phyloP scores from a whole-genome alignment of 306 rosid genomes.

The Rosa rugosa region DNA sequence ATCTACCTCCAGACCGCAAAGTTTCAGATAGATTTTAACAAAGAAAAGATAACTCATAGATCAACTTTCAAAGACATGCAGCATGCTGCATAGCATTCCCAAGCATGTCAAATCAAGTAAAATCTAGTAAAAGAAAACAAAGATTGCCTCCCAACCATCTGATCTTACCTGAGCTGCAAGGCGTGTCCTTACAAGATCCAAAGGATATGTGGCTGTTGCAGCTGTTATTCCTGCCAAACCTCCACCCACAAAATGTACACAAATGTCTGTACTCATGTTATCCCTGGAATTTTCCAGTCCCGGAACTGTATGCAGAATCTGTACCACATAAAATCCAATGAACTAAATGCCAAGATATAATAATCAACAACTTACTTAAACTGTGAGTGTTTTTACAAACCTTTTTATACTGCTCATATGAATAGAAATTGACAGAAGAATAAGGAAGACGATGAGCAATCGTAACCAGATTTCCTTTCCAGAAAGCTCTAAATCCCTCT shows the following conservation, averaged over 20 bases:
- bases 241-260: slow-evolving; percentile 77
- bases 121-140: neutral
- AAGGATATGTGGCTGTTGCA: slow-evolving; percentile 84
- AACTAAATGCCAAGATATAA: neutral
- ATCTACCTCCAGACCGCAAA: neutral
- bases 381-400: slow-evolving; percentile 22
- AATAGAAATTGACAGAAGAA: slow-evolving; percentile 87
- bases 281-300: slow-evolving; percentile 49
- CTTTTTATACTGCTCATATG: slow-evolving; percentile 89
- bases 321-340: slow-evolving; percentile 23
- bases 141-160: neutral
- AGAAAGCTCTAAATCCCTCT: slow-evolving; percentile 94
- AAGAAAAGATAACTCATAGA: neutral
- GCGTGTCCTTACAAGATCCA: slow-evolving; percentile 98
- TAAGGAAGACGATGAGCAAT: slow-evolving; percentile 95
- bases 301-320: slow-evolving; percentile 60
- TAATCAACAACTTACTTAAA: neutral
- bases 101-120: neutral
- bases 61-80: neutral
- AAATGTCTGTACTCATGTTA: slow-evolving; percentile 56
- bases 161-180: slow-evolving; percentile 90
- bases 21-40: neutral
- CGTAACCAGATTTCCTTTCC: slow-evolving; percentile 97
- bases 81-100: neutral
- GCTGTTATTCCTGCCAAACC: slow-evolving; percentile 96